Percentiles rank a stretch among this genome's conserved stretches.
phyloP scores from a whole-genome alignment of 805 yeast genomes.

The Candida sanyiensis region DNA sequence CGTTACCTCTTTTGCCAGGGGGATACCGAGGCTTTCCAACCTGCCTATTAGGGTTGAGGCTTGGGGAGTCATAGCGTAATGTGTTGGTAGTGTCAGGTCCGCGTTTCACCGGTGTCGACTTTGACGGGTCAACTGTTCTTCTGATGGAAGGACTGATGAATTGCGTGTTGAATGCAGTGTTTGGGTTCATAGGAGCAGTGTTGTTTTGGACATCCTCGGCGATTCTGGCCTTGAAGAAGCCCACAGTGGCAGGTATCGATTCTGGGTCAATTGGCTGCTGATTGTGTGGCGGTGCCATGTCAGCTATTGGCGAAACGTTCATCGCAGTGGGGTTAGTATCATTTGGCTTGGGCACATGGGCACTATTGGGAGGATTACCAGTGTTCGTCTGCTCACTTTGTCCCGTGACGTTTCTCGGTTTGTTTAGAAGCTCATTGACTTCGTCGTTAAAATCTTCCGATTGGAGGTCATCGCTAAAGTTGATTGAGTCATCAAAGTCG shows the following conservation, averaged over 20 bases:
- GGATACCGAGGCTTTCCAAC: slow-evolving; percentile 26
- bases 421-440: slow-evolving; percentile 20
- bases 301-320: no score
- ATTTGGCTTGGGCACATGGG: no score
- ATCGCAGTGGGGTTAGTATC: slow-evolving; percentile 4
- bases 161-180: slow-evolving; percentile 46
- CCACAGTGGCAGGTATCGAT: slow-evolving; percentile 20
- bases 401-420: slow-evolving; percentile 14
- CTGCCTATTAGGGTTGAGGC: slow-evolving; percentile 23
- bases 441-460: slow-evolving; percentile 30
- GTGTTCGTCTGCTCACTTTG: slow-evolving; percentile 14
- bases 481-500: slow-evolving; percentile 49
- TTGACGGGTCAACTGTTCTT: slow-evolving; percentile 61
- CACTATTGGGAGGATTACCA: no score
- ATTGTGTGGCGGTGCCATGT: no score
- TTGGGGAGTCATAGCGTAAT: slow-evolving; percentile 26
- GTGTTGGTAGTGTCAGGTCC: slow-evolving; percentile 17
- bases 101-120: slow-evolving; percentile 58
- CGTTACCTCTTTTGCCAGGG: slow-evolving; percentile 12
- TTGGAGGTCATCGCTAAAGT: slow-evolving; percentile 45
- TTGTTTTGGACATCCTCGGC: slow-evolving; percentile 52
- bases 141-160: slow-evolving; percentile 51
- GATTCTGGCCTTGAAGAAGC: slow-evolving; percentile 60
- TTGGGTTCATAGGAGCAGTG: slow-evolving; percentile 27
- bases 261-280: slow-evolving; percentile 11